Percentiles rank a stretch among this genome's conserved stretches.
These are phyloP conservation scores for Pythium biforme DNA, from an alignment of 352 stramenopile species.

Conservation along the genomic window DNA sequence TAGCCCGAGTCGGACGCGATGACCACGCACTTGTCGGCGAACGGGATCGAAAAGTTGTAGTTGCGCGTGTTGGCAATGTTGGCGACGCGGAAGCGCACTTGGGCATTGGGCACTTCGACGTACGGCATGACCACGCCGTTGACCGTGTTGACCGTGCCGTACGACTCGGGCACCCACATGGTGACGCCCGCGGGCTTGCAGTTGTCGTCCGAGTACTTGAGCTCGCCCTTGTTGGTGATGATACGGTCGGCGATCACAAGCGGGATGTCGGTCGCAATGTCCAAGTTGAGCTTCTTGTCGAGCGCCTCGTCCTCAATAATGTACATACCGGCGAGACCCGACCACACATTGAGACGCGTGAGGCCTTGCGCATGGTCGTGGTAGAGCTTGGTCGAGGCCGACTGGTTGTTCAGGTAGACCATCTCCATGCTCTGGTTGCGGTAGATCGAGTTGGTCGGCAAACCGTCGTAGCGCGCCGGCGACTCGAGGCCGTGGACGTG, in stretches of 20 bases:
- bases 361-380: slow-evolving; percentile 71
- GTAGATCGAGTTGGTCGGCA: slow-evolving; percentile 61
- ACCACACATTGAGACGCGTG: slow-evolving; percentile 64
- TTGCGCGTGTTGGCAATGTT: slow-evolving; percentile 67
- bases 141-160: slow-evolving; percentile 56
- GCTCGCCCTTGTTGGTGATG: slow-evolving; percentile 47
- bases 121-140: slow-evolving; percentile 77
- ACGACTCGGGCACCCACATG: slow-evolving; percentile 62
- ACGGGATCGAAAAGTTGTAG: slow-evolving; percentile 77
- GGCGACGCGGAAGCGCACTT: slow-evolving; percentile 58
- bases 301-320: slow-evolving; percentile 50
- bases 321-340: slow-evolving; percentile 58
- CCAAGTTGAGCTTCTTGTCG: slow-evolving; percentile 52
- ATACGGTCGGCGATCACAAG: slow-evolving; percentile 53
- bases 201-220: slow-evolving; percentile 76
- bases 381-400: slow-evolving; percentile 64
- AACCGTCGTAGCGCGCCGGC: slow-evolving; percentile 55
- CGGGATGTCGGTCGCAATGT: slow-evolving; percentile 57
- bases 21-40: slow-evolving; percentile 53
- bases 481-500: slow-evolving; percentile 73
- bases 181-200: slow-evolving; percentile 44
- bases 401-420: slow-evolving; percentile 72
- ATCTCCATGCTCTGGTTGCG: slow-evolving; percentile 60
- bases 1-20: slow-evolving; percentile 69
- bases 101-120: slow-evolving; percentile 50